A percentile compares a stretch with the other conserved stretches of the same genome.
Conservation (phyloP, 345 rosid species). For the Barbarea vulgaris region DNA sequence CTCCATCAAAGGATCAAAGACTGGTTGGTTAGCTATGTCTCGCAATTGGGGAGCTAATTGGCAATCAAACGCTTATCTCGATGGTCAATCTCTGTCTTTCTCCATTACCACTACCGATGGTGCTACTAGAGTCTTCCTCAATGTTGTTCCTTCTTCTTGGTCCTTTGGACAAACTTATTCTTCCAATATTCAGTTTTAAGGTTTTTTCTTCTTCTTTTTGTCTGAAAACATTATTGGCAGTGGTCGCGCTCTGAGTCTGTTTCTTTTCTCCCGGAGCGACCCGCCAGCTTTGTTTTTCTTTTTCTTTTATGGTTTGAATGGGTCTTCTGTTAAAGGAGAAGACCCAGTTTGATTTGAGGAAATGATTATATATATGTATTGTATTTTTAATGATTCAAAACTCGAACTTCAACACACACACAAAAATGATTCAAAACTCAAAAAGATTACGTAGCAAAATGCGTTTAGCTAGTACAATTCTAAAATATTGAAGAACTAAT, state of each 20-base stretch:
- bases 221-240: slow-evolving; percentile 27
- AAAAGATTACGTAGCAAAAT: too few relatives aligned
- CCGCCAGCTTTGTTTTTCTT: slow-evolving; percentile 27
- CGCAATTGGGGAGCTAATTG: slow-evolving; percentile 97
- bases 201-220: neutral
- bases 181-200: slow-evolving; percentile 52
- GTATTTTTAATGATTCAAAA: slow-evolving; percentile 20
- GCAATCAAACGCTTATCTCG: slow-evolving; percentile 85
- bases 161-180: slow-evolving; percentile 67
- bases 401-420: too few relatives aligned
- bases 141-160: slow-evolving; percentile 71
- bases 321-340: slow-evolving; percentile 19
- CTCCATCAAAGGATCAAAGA: slow-evolving; percentile 74
- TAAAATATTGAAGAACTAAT: slow-evolving; percentile 4
- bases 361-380: neutral
- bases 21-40: slow-evolving; percentile 80
- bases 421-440: neutral
- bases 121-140: slow-evolving; percentile 45
- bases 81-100: slow-evolving; percentile 83
- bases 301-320: neutral
- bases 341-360: slow-evolving; percentile 21
- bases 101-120: slow-evolving; percentile 75
- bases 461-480: neutral
- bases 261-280: slow-evolving; percentile 39
- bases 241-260: slow-evolving; percentile 45